phyloP scores from a whole-genome alignment of 1,139 yeast species.

The Taphrina deformans region DNA sequence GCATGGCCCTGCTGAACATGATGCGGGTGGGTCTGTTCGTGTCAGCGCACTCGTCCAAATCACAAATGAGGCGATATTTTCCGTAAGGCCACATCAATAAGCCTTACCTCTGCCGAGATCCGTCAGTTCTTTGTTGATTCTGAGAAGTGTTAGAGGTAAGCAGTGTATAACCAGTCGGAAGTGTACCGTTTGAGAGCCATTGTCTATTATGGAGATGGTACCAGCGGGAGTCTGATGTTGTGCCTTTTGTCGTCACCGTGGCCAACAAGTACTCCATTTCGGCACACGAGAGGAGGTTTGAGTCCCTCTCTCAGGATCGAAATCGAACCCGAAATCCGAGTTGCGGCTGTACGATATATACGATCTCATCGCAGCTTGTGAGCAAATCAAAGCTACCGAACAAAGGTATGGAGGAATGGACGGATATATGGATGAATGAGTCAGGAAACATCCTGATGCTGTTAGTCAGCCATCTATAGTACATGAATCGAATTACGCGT shows the following conservation, averaged over 20 bases:
- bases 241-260: background rate
- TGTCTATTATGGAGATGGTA: background rate
- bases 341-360: background rate
- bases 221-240: background rate
- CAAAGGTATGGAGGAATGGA: too few species aligned
- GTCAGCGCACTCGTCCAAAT: slow-evolving; percentile 2
- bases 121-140: slow-evolving; percentile 84
- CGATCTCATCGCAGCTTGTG: background rate
- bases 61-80: background rate
- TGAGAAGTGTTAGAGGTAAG: background rate
- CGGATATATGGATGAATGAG: too few species aligned
- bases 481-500: too few species aligned
- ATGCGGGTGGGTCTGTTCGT: slow-evolving; percentile 84
- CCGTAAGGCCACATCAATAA: background rate
- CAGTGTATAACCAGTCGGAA: background rate
- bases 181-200: slow-evolving; percentile 25
- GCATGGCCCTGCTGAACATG: slow-evolving; percentile 98
- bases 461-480: too few species aligned
- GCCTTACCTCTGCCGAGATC: slow-evolving; percentile 72
- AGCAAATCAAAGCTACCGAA: background rate
- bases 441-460: too few species aligned
- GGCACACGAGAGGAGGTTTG: slow-evolving; percentile 4
- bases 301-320: background rate
- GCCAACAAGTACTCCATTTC: background rate
- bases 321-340: background rate